Percentiles rank a stretch among this genome's conserved stretches.
phyloP scores from a whole-genome alignment of 257 asterid genomes.

The Jacaranda mimosifolia region DNA sequence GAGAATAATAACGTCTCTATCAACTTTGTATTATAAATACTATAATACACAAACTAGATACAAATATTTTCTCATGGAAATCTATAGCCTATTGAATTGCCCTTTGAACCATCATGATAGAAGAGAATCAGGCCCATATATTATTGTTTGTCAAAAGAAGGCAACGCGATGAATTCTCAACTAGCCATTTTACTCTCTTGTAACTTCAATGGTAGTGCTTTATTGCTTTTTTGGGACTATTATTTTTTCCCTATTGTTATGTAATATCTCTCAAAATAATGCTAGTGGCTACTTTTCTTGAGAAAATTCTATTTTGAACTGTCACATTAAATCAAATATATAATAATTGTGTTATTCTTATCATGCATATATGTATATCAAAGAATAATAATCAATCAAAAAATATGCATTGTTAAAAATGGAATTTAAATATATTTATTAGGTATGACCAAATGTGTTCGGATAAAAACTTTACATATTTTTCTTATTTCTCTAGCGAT shows the following conservation, averaged over 20 bases:
- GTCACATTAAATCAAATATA: no score
- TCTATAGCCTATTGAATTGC: not conserved
- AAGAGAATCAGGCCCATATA: not conserved
- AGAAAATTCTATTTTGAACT: no score
- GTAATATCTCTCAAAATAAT: not conserved
- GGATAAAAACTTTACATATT: no score
- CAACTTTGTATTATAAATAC: not conserved
- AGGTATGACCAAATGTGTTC: no score
- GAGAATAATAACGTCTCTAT: not conserved
- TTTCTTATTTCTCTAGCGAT: no score
- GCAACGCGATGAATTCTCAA: not conserved
- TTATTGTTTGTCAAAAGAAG: not conserved
- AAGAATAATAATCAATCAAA: no score
- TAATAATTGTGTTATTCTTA: no score
- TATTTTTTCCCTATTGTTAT: not conserved
- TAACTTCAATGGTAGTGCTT: conserved; percentile 24
- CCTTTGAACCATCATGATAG: not conserved
- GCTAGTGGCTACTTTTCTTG: conserved; percentile 7
- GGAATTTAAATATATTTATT: no score
- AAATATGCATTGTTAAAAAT: no score
- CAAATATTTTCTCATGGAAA: not conserved
- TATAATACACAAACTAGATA: not conserved
- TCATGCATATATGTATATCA: no score
- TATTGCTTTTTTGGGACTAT: conserved; percentile 11
- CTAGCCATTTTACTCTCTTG: not conserved